A percentile compares a stretch with the other conserved stretches of the same genome.
Conservation (phyloP, 108 stramenopile species). For the Seminavis robusta region DNA sequence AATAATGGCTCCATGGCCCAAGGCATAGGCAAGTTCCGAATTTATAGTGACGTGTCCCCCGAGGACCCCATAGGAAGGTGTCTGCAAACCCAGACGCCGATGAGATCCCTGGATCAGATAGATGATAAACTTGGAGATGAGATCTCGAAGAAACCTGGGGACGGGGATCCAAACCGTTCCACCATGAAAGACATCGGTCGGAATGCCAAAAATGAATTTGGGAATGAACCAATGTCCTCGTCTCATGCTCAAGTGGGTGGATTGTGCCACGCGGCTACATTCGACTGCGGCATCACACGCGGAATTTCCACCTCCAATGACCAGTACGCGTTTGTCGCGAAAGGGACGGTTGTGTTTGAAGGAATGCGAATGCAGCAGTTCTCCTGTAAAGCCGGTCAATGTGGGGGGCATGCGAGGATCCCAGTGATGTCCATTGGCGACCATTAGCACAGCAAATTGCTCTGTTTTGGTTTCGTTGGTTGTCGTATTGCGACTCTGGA, state of each 20-base stretch:
- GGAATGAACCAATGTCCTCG: neutral
- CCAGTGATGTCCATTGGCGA: no score
- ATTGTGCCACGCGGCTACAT: conserved; percentile 2
- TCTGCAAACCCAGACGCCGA: neutral
- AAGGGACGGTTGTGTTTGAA: neutral
- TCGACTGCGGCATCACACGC: no score
- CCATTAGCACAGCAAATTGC: no score
- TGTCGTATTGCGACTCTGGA: no score
- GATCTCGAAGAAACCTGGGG: neutral
- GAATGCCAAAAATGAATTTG: neutral
- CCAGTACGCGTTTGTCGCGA: neutral
- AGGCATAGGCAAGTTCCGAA: neutral
- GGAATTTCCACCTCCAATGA: conserved; percentile 2
- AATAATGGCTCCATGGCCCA: neutral
- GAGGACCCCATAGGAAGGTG: neutral
- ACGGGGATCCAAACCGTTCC: neutral
- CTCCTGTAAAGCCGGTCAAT: neutral
- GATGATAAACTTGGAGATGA: neutral
- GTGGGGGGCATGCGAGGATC: conserved; percentile 2
- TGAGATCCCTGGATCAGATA: neutral
- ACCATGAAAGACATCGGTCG: conserved; percentile 4
- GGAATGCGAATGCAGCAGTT: neutral
- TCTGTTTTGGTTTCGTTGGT: no score
- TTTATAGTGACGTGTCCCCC: neutral
- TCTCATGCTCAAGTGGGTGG: neutral